Conservation (phyloP, 768 basidiomycete species). For the Strobilomyces echinocephalus region DNA sequence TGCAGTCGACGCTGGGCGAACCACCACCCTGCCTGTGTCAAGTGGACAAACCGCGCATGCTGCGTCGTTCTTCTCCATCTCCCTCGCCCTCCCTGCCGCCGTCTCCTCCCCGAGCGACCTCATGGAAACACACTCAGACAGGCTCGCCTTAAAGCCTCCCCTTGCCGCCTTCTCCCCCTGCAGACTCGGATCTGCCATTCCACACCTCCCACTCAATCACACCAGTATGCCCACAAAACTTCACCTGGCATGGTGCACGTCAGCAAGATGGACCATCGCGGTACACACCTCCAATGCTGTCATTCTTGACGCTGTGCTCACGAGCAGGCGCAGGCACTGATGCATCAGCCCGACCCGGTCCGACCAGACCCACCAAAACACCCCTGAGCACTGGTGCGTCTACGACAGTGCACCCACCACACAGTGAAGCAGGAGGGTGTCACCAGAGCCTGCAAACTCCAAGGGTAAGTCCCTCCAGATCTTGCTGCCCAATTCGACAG, state of each 20-base stretch:
- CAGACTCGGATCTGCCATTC: slow-evolving; percentile 14
- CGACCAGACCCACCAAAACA: neutral
- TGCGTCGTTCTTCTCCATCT: neutral
- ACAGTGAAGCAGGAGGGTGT: neutral
- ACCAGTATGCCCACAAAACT: slow-evolving; percentile 28
- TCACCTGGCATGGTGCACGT: slow-evolving; percentile 2
- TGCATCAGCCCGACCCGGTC: neutral
- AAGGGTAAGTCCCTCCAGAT: neutral
- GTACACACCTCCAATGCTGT: slow-evolving; percentile 15
- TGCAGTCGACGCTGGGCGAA: neutral
- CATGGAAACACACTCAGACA: neutral
- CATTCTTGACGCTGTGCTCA: slow-evolving; percentile 5
- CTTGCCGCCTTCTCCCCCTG: slow-evolving; percentile 5
- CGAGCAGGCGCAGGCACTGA: neutral
- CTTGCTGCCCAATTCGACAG: slow-evolving; percentile 28
- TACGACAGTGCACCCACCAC: neutral
- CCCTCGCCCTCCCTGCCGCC: neutral
- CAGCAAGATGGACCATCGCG: slow-evolving; percentile 6
- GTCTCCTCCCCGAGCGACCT: neutral
- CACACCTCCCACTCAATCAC: slow-evolving; percentile 21
- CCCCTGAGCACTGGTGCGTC: neutral
- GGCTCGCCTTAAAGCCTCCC: neutral
- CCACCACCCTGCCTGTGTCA: neutral
- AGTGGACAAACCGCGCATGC: neutral
- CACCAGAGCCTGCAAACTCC: neutral